Evolutionary conservation across 345 rosid species (phyloP).

Genomic region (Lumnitzera racemosa): DNA sequence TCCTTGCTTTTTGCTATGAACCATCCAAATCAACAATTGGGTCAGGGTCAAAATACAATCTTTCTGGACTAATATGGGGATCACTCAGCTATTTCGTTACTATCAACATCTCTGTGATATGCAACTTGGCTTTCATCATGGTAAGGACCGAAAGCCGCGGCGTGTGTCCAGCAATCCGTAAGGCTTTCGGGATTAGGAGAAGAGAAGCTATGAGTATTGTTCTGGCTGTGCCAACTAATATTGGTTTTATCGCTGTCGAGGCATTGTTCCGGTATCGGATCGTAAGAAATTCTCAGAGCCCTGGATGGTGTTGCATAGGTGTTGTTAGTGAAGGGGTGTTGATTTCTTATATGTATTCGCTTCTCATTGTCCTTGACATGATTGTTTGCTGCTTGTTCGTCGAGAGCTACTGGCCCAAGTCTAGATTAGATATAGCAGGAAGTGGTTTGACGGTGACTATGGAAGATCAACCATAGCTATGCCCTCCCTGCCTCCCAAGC

Average conservation of each 20-base stretch:
- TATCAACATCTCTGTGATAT: conserved; percentile 11
- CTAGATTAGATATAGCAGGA: neutral
- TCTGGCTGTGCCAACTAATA: conserved; percentile 22
- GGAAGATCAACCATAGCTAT: no score
- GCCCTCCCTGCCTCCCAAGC: no score
- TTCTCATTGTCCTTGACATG: conserved; percentile 29
- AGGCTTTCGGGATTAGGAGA: conserved; percentile 18
- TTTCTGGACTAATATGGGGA: neutral
- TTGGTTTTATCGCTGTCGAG: conserved; percentile 23
- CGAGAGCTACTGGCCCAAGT: conserved; percentile 9
- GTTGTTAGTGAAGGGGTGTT: conserved; percentile 23
- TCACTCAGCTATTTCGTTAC: conserved; percentile 4
- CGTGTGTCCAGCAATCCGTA: conserved; percentile 16
- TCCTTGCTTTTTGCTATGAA: neutral
- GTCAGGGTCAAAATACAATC: neutral
- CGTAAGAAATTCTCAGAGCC: conserved; percentile 5
- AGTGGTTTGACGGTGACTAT: neutral
- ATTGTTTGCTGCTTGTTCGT: conserved; percentile 23
- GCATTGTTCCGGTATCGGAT: conserved; percentile 25
- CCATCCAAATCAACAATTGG: neutral
- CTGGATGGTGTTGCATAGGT: conserved; percentile 6
- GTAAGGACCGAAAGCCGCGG: conserved; percentile 12
- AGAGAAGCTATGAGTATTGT: conserved; percentile 14
- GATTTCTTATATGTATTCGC: conserved; percentile 27
- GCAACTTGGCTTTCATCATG: conserved; percentile 30